Base-by-base conservation (phyloP, 306 rosid species). In the Cicer chorassanicum region DNA sequence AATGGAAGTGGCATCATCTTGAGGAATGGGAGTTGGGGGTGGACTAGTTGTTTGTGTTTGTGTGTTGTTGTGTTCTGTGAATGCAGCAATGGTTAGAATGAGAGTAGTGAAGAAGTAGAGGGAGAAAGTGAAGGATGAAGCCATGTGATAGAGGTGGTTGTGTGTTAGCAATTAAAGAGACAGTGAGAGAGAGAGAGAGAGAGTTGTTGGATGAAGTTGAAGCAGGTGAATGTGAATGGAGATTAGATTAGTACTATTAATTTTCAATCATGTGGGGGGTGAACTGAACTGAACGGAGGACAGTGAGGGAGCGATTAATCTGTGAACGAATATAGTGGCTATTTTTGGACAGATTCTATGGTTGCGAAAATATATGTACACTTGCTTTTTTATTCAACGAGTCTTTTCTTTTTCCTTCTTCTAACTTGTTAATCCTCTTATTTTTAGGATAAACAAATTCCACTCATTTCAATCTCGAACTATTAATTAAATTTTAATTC, bases 341-440 rank as follows among this genome's bases (percentile, higher is more conserved):
- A 77, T 77, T 84, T 73, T 68, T 15, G 82, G 78, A 68, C 75
- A 68, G 72, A 77, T 84, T 84, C 85, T 77, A 68, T 74, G 86
- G 75, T 82, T 16, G 60, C 9, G n/a, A 29, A 29, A 29, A 29
- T 29, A 3, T 29, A 29, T 4, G 36, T 29, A 29, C 36, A 29
- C 5, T 29, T 3, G 1, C 5, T 29, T 29, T 29, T 3, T 29
- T 29, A 29, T 29, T 4, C 36, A 3, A 29, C 5, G 0, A 29
- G 0, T 0, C 36, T 29, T 29, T 29, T 29, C 5, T 29, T 29
- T 29, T 29, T 29, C 1, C 36, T 29, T 29, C 36, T 29, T 29
- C 0, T 29, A 29, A 29, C 36, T 29, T 29, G 36, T 29, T 29
- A 29, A 29, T 3, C 36, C 36, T 29, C 36, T 29, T 29, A 24